phyloP scores from a whole-genome alignment of 2,329 filamentous ascomycete species.

The Aspergillus chevalieri region DNA sequence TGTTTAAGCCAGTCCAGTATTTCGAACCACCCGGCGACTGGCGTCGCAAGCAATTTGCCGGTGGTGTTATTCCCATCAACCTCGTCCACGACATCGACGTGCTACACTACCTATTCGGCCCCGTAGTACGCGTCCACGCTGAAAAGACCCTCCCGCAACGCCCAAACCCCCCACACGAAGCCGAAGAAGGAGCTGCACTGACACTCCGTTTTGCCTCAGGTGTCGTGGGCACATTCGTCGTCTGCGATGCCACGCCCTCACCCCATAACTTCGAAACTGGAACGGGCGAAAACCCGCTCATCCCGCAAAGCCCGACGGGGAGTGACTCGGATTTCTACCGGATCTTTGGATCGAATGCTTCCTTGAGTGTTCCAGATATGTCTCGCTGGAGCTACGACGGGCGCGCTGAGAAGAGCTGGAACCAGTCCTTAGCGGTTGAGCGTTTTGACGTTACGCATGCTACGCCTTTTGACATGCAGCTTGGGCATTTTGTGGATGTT shows the following conservation, averaged over 20 bases:
- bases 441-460: slow-evolving; percentile 20
- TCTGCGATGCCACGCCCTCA: slow-evolving; percentile 48
- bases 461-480: slow-evolving; percentile 49
- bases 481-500: slow-evolving; percentile 48
- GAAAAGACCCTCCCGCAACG: slow-evolving; percentile 44
- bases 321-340: slow-evolving; percentile 45
- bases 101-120: slow-evolving; percentile 52
- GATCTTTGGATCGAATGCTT: slow-evolving; percentile 49
- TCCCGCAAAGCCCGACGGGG: slow-evolving; percentile 30
- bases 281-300: slow-evolving; percentile 53
- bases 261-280: slow-evolving; percentile 53
- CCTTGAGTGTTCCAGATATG: slow-evolving; percentile 52
- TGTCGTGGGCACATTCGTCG: slow-evolving; percentile 51
- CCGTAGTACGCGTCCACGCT: slow-evolving; percentile 47
- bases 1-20: slow-evolving; percentile 48
- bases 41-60: slow-evolving; percentile 41
- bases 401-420: slow-evolving; percentile 39
- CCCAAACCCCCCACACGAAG: slow-evolving; percentile 32
- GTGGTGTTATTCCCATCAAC: slow-evolving; percentile 53
- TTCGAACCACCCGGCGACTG: slow-evolving; percentile 46
- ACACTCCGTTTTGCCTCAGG: slow-evolving; percentile 50
- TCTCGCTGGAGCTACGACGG: slow-evolving; percentile 43
- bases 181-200: slow-evolving; percentile 53
- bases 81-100: slow-evolving; percentile 57
- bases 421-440: slow-evolving; percentile 28